A percentile compares a stretch with the other conserved stretches of the same genome.
Conservation (phyloP, 495 filamentous ascomycete genomes). For the Baudoinia panamericana region DNA sequence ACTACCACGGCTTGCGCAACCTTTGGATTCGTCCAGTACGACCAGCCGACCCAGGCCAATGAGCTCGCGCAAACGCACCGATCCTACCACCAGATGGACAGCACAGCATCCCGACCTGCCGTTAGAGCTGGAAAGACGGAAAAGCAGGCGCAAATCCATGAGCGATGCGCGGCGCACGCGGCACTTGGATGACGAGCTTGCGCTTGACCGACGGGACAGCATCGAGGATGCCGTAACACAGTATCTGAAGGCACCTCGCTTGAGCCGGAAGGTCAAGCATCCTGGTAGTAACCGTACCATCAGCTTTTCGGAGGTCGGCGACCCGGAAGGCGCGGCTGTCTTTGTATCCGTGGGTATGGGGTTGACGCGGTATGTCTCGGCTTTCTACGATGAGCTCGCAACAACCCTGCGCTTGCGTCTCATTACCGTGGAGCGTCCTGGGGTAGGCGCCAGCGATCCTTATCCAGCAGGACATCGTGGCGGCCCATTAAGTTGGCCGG, state of each 20-base stretch:
- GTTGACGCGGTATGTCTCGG: slow-evolving; percentile 85
- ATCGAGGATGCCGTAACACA: slow-evolving; percentile 75
- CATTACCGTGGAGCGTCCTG: slow-evolving; percentile 87
- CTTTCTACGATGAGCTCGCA: slow-evolving; percentile 95
- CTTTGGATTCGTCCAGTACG: neutral
- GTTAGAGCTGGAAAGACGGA: slow-evolving; percentile 17
- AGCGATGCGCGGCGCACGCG: slow-evolving; percentile 13
- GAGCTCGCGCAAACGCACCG: slow-evolving; percentile 4
- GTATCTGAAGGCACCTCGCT: slow-evolving; percentile 69
- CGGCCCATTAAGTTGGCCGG: slow-evolving; percentile 90
- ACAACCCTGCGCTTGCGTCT: slow-evolving; percentile 75
- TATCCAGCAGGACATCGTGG: slow-evolving; percentile 53
- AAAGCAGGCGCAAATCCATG: slow-evolving; percentile 16
- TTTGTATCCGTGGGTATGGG: slow-evolving; percentile 98
- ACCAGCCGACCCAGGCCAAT: slow-evolving; percentile 2
- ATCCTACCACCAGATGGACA: slow-evolving; percentile 6
- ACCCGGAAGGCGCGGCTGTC: slow-evolving; percentile 80
- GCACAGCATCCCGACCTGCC: slow-evolving; percentile 28
- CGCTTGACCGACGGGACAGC: slow-evolving; percentile 42
- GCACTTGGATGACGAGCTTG: neutral
- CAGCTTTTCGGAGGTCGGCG: slow-evolving; percentile 93
- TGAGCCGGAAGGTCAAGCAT: slow-evolving; percentile 76
- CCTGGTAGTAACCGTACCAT: slow-evolving; percentile 77
- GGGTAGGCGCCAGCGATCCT: slow-evolving; percentile 82
- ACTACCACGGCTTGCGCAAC: neutral